Percentiles rank a stretch among this genome's conserved stretches.
Evolutionary conservation across 257 asterid genomes (phyloP).

Genomic region (Rhazya stricta): DNA sequence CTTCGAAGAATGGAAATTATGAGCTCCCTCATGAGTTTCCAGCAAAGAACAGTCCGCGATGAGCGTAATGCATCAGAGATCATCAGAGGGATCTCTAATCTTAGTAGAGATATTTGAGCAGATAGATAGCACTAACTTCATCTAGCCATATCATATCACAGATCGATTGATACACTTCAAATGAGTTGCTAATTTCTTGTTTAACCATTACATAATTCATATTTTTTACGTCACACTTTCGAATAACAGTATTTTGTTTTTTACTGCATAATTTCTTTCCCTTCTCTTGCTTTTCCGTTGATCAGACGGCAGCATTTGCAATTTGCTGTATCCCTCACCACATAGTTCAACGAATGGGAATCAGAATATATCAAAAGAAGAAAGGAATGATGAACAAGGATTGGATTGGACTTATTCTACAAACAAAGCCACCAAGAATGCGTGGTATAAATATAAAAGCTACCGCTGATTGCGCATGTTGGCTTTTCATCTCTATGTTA

Average conservation of each 20-base stretch:
- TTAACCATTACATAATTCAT: background rate
- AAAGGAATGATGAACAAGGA: background rate
- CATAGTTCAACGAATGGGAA: background rate
- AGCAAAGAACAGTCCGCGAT: background rate
- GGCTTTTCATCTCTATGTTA: too few relatives aligned
- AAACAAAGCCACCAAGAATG: background rate
- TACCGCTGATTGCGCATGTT: too few relatives aligned
- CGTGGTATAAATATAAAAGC: too few relatives aligned
- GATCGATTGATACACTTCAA: background rate
- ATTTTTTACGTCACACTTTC: background rate
- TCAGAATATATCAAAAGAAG: background rate
- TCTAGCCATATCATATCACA: too few relatives aligned
- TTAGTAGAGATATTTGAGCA: conserved; percentile 9
- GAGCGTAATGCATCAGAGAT: conserved; percentile 11
- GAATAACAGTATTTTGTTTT: background rate
- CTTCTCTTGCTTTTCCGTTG: background rate
- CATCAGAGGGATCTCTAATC: conserved; percentile 15
- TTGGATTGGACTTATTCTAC: background rate
- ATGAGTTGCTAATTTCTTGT: background rate
- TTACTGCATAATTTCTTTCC: background rate
- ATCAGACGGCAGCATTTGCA: background rate
- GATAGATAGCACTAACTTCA: background rate
- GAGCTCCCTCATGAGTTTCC: conserved; percentile 11
- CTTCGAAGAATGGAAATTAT: background rate
- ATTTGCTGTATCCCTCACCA: background rate